phyloP scores from a whole-genome alignment of 305 asterid genomes.

The Coffea humblotiana region DNA sequence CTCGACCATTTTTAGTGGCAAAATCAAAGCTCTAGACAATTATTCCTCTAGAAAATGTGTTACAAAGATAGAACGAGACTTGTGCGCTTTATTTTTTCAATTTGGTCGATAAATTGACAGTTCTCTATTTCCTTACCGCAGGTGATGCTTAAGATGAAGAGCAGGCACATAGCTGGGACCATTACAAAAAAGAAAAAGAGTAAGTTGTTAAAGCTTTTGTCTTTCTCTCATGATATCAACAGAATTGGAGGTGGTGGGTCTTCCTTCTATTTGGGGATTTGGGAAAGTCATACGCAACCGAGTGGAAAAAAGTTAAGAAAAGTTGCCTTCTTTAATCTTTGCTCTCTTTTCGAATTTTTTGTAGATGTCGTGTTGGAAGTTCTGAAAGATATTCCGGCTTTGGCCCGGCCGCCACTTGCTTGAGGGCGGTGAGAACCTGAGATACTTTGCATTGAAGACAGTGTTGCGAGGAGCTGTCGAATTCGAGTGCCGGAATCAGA shows the following conservation, averaged over 20 bases:
- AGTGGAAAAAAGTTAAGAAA: conserved; percentile 23
- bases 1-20: not conserved
- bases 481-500: conserved; percentile 78
- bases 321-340: conserved; percentile 30
- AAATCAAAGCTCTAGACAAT: not conserved
- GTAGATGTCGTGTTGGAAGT: conserved; percentile 82
- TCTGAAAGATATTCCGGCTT: conserved; percentile 69
- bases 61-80: not conserved
- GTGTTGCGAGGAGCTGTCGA: conserved; percentile 73
- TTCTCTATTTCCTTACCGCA: conserved; percentile 35
- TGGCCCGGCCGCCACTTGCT: conserved; percentile 98
- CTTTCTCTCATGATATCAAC: conserved; percentile 49
- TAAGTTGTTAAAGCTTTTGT: conserved; percentile 46
- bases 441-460: conserved; percentile 83
- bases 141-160: conserved; percentile 96
- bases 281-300: conserved; percentile 52
- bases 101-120: not conserved
- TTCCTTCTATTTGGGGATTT: conserved; percentile 68
- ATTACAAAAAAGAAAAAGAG: conserved; percentile 99
- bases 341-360: conserved; percentile 30
- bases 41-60: conserved; percentile 3
- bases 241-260: conserved; percentile 53
- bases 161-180: conserved; percentile 94
- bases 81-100: not conserved
- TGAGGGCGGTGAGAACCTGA: conserved; percentile 73